phyloP scores from a whole-genome alignment of 192 early-diverging fungal species.

The Diversispora epigaea region DNA sequence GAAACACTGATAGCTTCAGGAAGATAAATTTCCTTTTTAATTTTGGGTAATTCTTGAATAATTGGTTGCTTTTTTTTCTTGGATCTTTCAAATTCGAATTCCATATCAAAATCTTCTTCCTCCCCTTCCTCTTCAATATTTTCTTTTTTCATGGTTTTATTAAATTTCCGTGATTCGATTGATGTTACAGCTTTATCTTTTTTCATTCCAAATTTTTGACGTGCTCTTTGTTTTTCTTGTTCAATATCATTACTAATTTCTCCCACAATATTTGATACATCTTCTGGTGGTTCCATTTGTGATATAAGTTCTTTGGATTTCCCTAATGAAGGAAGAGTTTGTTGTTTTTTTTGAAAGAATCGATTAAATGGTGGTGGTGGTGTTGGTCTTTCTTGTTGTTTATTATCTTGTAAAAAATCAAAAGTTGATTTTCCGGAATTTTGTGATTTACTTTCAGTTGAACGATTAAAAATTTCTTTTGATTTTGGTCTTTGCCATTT shows the following conservation, averaged over 20 bases:
- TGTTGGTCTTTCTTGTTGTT: no score
- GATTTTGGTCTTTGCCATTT: no score
- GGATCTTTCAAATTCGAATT: neutral
- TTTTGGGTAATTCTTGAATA: slow-evolving; percentile 34
- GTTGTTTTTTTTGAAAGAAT: neutral
- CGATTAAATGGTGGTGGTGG: no score
- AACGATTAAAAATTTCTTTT: no score
- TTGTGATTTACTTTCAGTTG: no score
- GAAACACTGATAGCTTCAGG: slow-evolving; percentile 82
- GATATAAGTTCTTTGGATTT: neutral
- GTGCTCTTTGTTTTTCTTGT: neutral
- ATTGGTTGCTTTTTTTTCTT: slow-evolving; percentile 15
- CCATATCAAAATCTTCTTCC: neutral
- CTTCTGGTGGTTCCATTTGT: neutral
- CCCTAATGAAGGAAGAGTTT: neutral
- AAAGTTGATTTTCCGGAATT: no score
- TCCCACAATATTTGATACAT: neutral
- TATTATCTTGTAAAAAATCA: no score
- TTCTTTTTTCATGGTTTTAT: neutral
- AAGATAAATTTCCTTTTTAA: slow-evolving; percentile 67
- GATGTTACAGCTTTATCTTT: neutral
- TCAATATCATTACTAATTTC: neutral
- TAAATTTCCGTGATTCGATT: neutral
- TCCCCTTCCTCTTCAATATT: neutral
- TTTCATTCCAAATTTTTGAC: slow-evolving; percentile 5